Conservation (phyloP, 805 yeast genomes). For the Blastobotrys robertii region DNA sequence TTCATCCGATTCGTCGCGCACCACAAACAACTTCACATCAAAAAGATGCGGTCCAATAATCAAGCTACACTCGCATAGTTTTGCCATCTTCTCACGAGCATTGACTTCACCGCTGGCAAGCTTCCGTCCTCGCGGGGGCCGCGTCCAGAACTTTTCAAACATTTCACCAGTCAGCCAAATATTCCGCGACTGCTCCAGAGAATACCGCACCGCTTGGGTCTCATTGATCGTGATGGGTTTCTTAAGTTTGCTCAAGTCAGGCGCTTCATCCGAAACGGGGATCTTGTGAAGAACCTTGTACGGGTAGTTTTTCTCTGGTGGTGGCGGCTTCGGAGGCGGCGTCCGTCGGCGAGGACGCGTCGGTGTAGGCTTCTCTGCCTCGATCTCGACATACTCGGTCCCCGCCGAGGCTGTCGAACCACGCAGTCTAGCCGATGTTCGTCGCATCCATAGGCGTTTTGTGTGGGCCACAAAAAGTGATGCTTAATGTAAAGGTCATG, state of each 20-base stretch:
- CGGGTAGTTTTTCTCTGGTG: conserved; percentile 29
- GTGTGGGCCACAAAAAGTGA: too few relatives aligned
- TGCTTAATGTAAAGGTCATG: too few relatives aligned
- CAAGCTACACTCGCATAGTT: conserved; percentile 66
- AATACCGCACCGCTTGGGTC: conserved; percentile 36
- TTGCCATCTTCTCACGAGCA: conserved; percentile 81
- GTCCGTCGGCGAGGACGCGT: background rate
- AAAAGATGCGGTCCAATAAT: conserved; percentile 77
- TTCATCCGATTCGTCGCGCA: conserved; percentile 56
- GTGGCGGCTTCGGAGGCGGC: background rate
- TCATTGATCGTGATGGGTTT: conserved; percentile 64
- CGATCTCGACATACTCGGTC: too few relatives aligned
- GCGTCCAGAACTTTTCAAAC: conserved; percentile 75
- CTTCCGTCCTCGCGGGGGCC: conserved; percentile 49
- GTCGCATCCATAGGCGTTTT: too few relatives aligned
- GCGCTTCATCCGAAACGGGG: conserved; percentile 56
- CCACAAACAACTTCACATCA: conserved; percentile 67
- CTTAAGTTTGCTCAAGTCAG: conserved; percentile 53
- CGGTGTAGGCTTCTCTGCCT: too few relatives aligned
- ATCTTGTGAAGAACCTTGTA: conserved; percentile 55
- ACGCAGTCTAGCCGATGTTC: too few relatives aligned
- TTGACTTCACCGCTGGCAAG: conserved; percentile 37
- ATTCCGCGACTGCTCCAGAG: conserved; percentile 64
- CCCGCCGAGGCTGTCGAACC: too few relatives aligned
- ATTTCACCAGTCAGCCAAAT: conserved; percentile 56